Percentiles rank a stretch among this genome's conserved stretches.
These are phyloP conservation scores for Didymella glomerata DNA, from an alignment of 2,329 filamentous ascomycete species.

Conservation along the genomic window DNA sequence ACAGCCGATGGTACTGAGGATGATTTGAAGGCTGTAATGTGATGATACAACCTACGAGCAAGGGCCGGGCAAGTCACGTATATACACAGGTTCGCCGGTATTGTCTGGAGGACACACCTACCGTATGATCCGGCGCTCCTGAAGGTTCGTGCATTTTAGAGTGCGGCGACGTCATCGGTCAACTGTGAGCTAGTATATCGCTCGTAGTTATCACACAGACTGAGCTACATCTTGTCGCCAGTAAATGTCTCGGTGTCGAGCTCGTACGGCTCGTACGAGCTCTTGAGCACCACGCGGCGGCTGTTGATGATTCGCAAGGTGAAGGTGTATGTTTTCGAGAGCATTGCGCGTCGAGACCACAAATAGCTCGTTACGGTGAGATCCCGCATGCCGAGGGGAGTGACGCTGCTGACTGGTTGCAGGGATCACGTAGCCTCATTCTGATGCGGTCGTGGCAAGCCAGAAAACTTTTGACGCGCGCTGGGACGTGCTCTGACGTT, in stretches of 20 bases:
- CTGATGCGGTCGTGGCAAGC: slow-evolving; percentile 13
- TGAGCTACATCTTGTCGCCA: not conserved
- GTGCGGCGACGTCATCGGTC: slow-evolving; percentile 12
- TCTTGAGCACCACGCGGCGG: not conserved
- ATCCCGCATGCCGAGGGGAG: slow-evolving; percentile 1
- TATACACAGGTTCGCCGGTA: slow-evolving; percentile 9
- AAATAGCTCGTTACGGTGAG: not conserved
- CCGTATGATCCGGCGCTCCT: slow-evolving; percentile 16
- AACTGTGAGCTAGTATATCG: not conserved
- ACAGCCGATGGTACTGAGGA: not conserved
- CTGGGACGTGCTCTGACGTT: slow-evolving; percentile 8
- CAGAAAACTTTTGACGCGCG: slow-evolving; percentile 6
- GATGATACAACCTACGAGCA: not conserved
- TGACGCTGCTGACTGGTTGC: slow-evolving; percentile 12
- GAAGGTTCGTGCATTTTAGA: not conserved
- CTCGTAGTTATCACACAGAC: not conserved
- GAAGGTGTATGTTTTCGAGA: not conserved
- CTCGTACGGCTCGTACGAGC: slow-evolving; percentile 19
- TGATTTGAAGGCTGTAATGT: not conserved
- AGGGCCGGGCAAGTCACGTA: slow-evolving; percentile 4
- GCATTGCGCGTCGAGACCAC: slow-evolving; percentile 1
- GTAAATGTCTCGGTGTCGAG: not conserved
- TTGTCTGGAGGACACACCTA: slow-evolving; percentile 5
- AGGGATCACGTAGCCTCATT: slow-evolving; percentile 9
- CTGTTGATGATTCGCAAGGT: not conserved